Conservation (phyloP, 176 grass and related monocot genomes). For the Luzula sylvatica region DNA sequence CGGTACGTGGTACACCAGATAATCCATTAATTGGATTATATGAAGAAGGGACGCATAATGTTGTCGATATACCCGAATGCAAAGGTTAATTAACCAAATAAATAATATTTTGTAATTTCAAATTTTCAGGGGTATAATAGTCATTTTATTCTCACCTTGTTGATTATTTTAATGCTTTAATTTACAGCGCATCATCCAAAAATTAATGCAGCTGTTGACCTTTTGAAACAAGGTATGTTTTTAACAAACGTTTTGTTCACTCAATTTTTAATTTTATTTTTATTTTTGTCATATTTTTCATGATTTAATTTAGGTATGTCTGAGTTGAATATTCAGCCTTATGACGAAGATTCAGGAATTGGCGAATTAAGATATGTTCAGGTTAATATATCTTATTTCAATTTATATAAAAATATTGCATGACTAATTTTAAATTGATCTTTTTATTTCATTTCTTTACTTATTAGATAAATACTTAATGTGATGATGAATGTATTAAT, state of each 20-base stretch:
- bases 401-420: conserved; percentile 7
- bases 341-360: conserved; percentile 57
- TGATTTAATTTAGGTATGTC: conserved; percentile 53
- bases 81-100: conserved; percentile 40
- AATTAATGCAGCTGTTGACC: conserved; percentile 74
- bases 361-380: conserved; percentile 92
- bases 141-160: no score
- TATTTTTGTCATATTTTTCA: conserved; percentile 11
- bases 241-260: not conserved
- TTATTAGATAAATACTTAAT: no score
- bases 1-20: conserved; percentile 66
- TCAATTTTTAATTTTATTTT: not conserved
- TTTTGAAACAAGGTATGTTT: conserved; percentile 62
- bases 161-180: conserved; percentile 18
- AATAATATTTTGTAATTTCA: conserved; percentile 7
- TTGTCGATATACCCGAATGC: conserved; percentile 72
- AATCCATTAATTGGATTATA: conserved; percentile 72
- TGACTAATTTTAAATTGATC: not conserved
- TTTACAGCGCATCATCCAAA: conserved; percentile 87
- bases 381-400: conserved; percentile 38
- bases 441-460: no score
- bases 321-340: conserved; percentile 77
- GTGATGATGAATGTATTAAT: not conserved
- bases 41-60: conserved; percentile 76
- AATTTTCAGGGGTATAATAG: no score